phyloP scores from a whole-genome alignment of 495 filamentous ascomycete genomes.

The Aspergillus panamensis region DNA sequence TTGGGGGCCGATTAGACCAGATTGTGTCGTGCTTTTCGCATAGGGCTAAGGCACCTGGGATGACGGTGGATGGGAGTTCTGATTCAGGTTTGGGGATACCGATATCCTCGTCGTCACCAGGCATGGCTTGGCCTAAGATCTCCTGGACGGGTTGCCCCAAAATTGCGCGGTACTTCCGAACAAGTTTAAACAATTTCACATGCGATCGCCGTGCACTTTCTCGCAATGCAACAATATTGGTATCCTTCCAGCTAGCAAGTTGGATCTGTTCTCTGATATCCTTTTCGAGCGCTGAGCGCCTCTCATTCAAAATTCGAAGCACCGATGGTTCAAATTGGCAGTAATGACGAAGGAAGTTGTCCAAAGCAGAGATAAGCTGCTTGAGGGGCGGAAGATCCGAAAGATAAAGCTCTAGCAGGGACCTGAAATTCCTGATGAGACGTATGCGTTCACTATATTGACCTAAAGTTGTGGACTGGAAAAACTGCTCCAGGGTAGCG shows the following conservation, averaged over 20 bases:
- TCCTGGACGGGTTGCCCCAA: slow-evolving; percentile 67
- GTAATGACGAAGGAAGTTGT: slow-evolving; percentile 75
- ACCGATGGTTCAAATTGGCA: slow-evolving; percentile 62
- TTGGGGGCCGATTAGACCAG: slow-evolving; percentile 60
- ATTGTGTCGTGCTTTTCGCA: slow-evolving; percentile 50
- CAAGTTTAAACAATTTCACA: slow-evolving; percentile 83
- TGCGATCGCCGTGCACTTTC: slow-evolving; percentile 90
- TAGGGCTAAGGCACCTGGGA: slow-evolving; percentile 45
- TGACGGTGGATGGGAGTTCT: slow-evolving; percentile 21
- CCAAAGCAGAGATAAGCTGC: slow-evolving; percentile 54
- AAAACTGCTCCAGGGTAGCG: slow-evolving; percentile 68
- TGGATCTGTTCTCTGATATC: slow-evolving; percentile 83
- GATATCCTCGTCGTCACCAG: slow-evolving; percentile 43
- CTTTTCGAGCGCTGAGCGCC: slow-evolving; percentile 68
- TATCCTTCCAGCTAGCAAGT: slow-evolving; percentile 94
- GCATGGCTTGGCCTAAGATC: slow-evolving; percentile 63
- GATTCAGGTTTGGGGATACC: slow-evolving; percentile 17
- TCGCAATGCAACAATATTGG: slow-evolving; percentile 79
- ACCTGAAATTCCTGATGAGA: slow-evolving; percentile 68
- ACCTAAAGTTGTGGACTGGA: slow-evolving; percentile 68
- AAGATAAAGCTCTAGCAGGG: slow-evolving; percentile 45
- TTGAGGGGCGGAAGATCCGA: slow-evolving; percentile 52
- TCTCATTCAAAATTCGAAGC: slow-evolving; percentile 56
- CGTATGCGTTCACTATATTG: slow-evolving; percentile 71
- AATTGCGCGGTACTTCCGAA: slow-evolving; percentile 77